Percentiles rank a stretch among this genome's conserved stretches.
phyloP scores from a whole-genome alignment of 192 early-diverging fungal genomes.

The Obelidium mucronatum region DNA sequence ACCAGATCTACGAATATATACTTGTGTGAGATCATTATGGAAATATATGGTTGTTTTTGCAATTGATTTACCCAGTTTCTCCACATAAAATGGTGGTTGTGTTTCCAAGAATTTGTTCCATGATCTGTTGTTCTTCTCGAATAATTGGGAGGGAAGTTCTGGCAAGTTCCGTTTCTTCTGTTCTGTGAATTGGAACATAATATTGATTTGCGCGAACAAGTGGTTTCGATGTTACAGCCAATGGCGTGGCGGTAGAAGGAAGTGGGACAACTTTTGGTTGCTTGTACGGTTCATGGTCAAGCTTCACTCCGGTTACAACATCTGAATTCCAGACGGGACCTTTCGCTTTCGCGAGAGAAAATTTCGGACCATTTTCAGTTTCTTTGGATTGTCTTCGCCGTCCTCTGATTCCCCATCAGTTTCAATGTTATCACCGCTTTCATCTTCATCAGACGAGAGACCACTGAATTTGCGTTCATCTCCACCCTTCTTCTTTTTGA shows the following conservation, averaged over 20 bases:
- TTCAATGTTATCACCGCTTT: slow-evolving; percentile 2
- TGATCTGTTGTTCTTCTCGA: slow-evolving; percentile 95
- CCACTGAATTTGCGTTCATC: slow-evolving; percentile 33
- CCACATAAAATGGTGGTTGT: slow-evolving; percentile 93
- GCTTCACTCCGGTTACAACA: slow-evolving; percentile 48
- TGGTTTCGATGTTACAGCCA: background rate
- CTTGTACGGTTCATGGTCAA: slow-evolving; percentile 28
- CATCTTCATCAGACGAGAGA: slow-evolving; percentile 6
- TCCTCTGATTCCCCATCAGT: slow-evolving; percentile 19
- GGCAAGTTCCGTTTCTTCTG: slow-evolving; percentile 74
- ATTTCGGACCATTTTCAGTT: slow-evolving; percentile 4
- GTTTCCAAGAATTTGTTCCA: slow-evolving; percentile 93
- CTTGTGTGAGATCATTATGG: background rate
- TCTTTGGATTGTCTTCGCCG: slow-evolving; percentile 1
- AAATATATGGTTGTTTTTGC: background rate
- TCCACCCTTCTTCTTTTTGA: slow-evolving; percentile 24
- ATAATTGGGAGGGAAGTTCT: slow-evolving; percentile 89
- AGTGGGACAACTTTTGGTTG: background rate
- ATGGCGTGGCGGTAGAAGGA: background rate
- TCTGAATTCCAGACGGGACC: slow-evolving; percentile 45
- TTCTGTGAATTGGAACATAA: slow-evolving; percentile 76
- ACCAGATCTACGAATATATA: slow-evolving; percentile 56
- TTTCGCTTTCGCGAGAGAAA: slow-evolving; percentile 13
- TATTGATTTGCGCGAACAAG: slow-evolving; percentile 12
- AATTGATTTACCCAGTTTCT: too few species aligned